Evolutionary conservation across 371 early-diverging fungal species (phyloP).

Genomic region (Caulochytrium protostelioides): DNA sequence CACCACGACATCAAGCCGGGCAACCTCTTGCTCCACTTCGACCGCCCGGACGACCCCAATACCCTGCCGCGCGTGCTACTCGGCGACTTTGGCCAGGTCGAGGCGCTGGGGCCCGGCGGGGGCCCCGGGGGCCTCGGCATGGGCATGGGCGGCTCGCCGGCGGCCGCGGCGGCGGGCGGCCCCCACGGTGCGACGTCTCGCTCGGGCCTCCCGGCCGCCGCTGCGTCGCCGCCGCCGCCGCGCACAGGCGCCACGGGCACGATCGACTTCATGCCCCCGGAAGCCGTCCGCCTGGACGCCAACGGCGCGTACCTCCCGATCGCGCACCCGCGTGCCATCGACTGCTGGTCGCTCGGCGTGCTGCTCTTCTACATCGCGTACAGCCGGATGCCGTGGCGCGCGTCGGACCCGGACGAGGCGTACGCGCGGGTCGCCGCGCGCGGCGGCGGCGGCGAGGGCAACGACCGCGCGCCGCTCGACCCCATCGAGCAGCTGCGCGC

Average conservation of each 20-base stretch:
- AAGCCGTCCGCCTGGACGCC: constrained; percentile 10
- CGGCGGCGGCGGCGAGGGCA: too few species aligned
- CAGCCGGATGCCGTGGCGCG: constrained; percentile 54
- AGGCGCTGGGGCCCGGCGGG: too few species aligned
- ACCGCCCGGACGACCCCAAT: constrained; percentile 11
- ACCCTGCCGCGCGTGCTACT: not conserved
- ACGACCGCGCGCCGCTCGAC: too few species aligned
- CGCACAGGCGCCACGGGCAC: constrained; percentile 90
- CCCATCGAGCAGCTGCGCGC: constrained; percentile 58
- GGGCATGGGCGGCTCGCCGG: constrained; percentile 58
- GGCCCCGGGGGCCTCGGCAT: not conserved
- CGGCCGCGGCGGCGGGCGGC: constrained; percentile 86
- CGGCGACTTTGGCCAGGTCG: not conserved
- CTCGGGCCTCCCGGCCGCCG: constrained; percentile 3
- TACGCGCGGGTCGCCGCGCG: constrained; percentile 52
- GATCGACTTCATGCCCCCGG: constrained; percentile 85
- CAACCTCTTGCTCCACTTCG: constrained; percentile 60
- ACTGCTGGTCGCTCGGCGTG: constrained; percentile 89
- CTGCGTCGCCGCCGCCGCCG: constrained; percentile 21
- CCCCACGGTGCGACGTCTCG: constrained; percentile 13
- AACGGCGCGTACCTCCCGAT: constrained; percentile 6
- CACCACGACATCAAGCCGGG: constrained; percentile 84
- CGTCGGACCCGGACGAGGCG: too few species aligned
- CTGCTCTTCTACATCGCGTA: constrained; percentile 75
- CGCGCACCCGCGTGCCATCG: constrained; percentile 63